phyloP scores from a whole-genome alignment of 495 filamentous ascomycete species.

The Aspergillus bertholletiae region DNA sequence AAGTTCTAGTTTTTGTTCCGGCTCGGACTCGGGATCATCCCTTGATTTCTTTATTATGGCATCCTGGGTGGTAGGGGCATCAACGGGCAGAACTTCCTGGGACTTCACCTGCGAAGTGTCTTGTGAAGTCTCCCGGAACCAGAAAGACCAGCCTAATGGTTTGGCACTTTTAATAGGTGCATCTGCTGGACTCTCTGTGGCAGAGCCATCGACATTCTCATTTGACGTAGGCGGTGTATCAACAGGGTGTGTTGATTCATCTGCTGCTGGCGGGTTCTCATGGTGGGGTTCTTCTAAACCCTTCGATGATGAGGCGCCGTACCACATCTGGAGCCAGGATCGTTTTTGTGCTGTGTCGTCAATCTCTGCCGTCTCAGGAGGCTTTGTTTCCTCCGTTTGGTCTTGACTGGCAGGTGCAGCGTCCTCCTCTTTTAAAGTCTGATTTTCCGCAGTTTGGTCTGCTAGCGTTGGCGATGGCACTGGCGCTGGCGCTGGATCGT shows the following conservation, averaged over 20 bases:
- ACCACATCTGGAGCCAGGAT: conserved; percentile 50
- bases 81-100: conserved; percentile 51
- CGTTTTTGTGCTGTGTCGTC: conserved; percentile 28
- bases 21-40: conserved; percentile 16
- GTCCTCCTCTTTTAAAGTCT: conserved; percentile 17
- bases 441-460: conserved; percentile 16
- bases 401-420: conserved; percentile 16
- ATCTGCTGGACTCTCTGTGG: conserved; percentile 15
- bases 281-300: conserved; percentile 20
- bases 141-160: conserved; percentile 81
- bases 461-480: conserved; percentile 13
- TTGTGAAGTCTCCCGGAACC: conserved; percentile 64
- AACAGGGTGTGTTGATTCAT: conserved; percentile 18
- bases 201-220: conserved; percentile 3
- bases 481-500: conserved; percentile 10
- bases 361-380: conserved; percentile 18
- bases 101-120: conserved; percentile 28
- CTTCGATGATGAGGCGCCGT: conserved; percentile 29
- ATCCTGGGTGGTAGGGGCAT: conserved; percentile 62
- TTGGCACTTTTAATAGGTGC: conserved; percentile 31
- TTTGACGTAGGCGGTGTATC: conserved; percentile 12
- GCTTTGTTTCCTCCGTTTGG: conserved; percentile 16
- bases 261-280: conserved; percentile 21
- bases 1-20: conserved; percentile 36
- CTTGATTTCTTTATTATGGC: conserved; percentile 10